Base-by-base conservation (phyloP, 768 basidiomycete species). In the Tylopilus sp. region DNA sequence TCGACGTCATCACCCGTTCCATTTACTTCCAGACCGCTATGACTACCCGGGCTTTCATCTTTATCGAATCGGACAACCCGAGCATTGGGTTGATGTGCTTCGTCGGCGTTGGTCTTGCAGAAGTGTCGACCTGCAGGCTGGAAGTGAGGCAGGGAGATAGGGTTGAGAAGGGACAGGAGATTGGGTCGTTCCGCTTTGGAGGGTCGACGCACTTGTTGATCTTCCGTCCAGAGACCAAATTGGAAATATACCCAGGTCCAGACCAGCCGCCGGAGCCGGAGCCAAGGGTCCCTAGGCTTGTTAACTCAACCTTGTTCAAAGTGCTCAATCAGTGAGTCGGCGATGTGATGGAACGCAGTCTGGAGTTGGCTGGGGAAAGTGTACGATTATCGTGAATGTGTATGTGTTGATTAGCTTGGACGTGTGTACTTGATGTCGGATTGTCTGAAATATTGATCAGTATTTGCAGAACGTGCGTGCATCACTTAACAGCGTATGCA, bases 171-270 rank as follows among this genome's bases (percentile, higher is more conserved):
- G 84, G 86, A 1, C 78, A 85, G 24, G 67, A 84, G 60, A 54
- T 83, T 0, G 85, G 85, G 55, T 77, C 74, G 71, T 82, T 86
- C 74, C 83, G 84, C 59, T 84, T 83, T 67, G 82, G 81, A 1
- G 83, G 83, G 3, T 85, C 80, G 21, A 75, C 79, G 1, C 74
- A 80, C 52, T 67, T 74, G 51, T 55, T 78, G 43, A 53, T 82
- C 17, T 84, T 84, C 70, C 51, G 71, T 28, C 65, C 67, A 17
- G 56, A 71, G 48, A 67, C 65, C 40, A 37, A 50, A 46, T 16
- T 66, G 53, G 61, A 41, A 31, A 19, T 65, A 37, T 38, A 57
- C 36, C 50, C 55, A 17, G 60, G 55, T 28, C 43, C 57, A 1
- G 29, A 50, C 3, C 24, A 41, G n/a, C 21, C 50, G 3, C n/a